Evolutionary conservation across 2,329 filamentous ascomycete genomes (phyloP).

Genomic region (Fusarium napiforme): DNA sequence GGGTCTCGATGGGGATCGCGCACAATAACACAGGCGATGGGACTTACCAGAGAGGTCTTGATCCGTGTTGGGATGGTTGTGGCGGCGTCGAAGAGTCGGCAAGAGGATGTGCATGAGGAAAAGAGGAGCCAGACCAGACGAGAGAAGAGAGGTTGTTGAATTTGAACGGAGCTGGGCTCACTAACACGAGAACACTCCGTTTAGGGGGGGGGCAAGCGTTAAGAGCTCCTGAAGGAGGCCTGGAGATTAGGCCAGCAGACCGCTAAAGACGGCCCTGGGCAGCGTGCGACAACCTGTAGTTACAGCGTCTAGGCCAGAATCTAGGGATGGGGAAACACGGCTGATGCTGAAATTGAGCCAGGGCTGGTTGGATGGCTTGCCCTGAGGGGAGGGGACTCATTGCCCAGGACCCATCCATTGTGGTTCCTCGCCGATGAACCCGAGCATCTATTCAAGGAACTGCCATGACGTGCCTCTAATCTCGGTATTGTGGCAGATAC

Average conservation of each 20-base stretch:
- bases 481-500: slow-evolving; percentile 10
- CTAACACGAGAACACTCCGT: slow-evolving; percentile 38
- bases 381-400: slow-evolving; percentile 32
- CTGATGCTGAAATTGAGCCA: slow-evolving; percentile 32
- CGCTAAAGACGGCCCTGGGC: background rate
- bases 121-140: slow-evolving; percentile 52
- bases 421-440: slow-evolving; percentile 28
- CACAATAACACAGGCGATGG: slow-evolving; percentile 47
- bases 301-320: slow-evolving; percentile 1
- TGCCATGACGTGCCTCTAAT: slow-evolving; percentile 18
- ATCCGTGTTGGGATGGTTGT: slow-evolving; percentile 49
- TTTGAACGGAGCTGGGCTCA: slow-evolving; percentile 50
- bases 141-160: slow-evolving; percentile 51
- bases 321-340: slow-evolving; percentile 15
- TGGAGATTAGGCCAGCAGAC: slow-evolving; percentile 10
- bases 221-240: slow-evolving; percentile 16
- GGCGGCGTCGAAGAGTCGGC: slow-evolving; percentile 49
- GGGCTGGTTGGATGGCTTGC: slow-evolving; percentile 36
- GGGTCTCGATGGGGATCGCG: slow-evolving; percentile 50
- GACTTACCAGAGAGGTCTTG: slow-evolving; percentile 53
- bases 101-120: slow-evolving; percentile 57
- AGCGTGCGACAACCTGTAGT: slow-evolving; percentile 18
- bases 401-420: slow-evolving; percentile 30
- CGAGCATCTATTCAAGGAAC: slow-evolving; percentile 25
- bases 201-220: slow-evolving; percentile 24